Evolutionary conservation across 208 protist species (phyloP).

Genomic region (Trypanosoma mega): DNA sequence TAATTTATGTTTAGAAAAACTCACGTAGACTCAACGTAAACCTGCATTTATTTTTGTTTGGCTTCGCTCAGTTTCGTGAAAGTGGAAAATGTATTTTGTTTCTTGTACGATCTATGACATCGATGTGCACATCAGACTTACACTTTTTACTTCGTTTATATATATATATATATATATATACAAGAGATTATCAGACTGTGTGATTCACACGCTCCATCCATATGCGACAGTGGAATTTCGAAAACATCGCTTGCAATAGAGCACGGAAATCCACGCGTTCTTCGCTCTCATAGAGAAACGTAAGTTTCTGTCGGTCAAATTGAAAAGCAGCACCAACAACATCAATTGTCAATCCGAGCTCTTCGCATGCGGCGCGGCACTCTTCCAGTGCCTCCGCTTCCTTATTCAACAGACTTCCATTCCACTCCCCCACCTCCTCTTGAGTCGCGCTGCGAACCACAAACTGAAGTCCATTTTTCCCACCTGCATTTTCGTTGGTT

Average conservation of each 20-base stretch:
- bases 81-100: too few relatives aligned
- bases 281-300: slow-evolving; percentile 78
- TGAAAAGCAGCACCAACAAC: slow-evolving; percentile 81
- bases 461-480: neutral
- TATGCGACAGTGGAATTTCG: slow-evolving; percentile 80
- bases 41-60: too few relatives aligned
- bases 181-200: neutral
- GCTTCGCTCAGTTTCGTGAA: too few relatives aligned
- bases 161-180: slow-evolving; percentile 1
- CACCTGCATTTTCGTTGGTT: neutral
- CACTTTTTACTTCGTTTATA: too few relatives aligned
- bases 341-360: slow-evolving; percentile 51
- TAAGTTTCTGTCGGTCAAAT: slow-evolving; percentile 87
- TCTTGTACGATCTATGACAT: too few relatives aligned
- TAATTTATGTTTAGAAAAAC: too few relatives aligned
- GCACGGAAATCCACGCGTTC: slow-evolving; percentile 77
- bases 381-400: slow-evolving; percentile 47
- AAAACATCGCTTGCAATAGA: slow-evolving; percentile 72
- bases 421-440: slow-evolving; percentile 66
- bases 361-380: slow-evolving; percentile 49
- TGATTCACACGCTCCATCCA: slow-evolving; percentile 58
- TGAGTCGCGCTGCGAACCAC: slow-evolving; percentile 52
- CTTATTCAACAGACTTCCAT: slow-evolving; percentile 43
- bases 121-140: too few relatives aligned
- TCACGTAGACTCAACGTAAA: too few relatives aligned